phyloP scores from a whole-genome alignment of 768 basidiomycete genomes.

The Hygrophoropsis aurantiaca region DNA sequence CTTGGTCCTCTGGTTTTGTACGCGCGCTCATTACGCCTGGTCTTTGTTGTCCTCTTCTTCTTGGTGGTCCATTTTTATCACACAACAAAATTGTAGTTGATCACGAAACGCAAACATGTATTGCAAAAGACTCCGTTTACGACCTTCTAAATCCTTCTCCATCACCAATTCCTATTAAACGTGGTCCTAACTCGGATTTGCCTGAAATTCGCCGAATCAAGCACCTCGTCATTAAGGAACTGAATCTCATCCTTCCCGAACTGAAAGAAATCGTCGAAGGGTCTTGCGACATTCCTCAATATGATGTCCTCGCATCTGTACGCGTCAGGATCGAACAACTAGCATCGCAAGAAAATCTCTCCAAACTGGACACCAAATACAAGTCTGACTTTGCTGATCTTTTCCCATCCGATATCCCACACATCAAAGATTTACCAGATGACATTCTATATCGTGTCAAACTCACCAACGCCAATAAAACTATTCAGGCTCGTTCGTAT shows the following conservation, averaged over 20 bases:
- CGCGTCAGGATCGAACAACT: background rate
- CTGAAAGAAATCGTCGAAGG: no score
- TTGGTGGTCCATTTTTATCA: constrained; percentile 33
- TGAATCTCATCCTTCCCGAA: no score
- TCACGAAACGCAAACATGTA: background rate
- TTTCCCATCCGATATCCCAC: constrained; percentile 1
- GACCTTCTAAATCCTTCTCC: background rate
- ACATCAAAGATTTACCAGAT: constrained; percentile 4
- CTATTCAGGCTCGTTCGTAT: no score
- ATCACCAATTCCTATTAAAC: no score
- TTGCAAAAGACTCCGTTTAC: no score
- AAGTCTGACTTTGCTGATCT: background rate
- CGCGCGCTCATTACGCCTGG: constrained; percentile 19
- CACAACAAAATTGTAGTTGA: no score
- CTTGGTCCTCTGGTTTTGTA: constrained; percentile 1
- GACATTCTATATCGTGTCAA: background rate
- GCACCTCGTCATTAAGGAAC: no score
- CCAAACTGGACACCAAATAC: background rate
- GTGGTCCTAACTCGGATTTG: no score
- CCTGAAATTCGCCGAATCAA: no score
- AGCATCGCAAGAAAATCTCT: background rate
- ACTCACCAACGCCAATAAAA: constrained; percentile 1
- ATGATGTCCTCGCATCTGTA: no score
- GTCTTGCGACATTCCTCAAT: no score
- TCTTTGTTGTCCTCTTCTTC: constrained; percentile 25